These are phyloP conservation scores for Diplodia scrobiculata DNA, from an alignment of 2,329 filamentous ascomycete species.

Conservation along the genomic window DNA sequence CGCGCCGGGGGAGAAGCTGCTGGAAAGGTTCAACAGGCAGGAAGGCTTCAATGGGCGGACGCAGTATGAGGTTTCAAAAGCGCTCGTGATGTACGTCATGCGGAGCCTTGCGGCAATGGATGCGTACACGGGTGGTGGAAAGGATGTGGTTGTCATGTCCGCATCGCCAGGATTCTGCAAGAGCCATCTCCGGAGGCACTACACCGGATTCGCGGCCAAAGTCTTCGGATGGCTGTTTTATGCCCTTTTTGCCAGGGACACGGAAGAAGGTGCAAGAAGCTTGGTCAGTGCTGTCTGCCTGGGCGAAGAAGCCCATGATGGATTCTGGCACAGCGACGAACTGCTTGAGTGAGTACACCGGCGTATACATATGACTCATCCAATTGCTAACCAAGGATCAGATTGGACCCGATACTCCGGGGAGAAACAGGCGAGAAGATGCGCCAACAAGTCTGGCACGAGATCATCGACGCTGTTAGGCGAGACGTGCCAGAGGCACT, in stretches of 20 bases:
- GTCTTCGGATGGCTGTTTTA: conserved; percentile 30
- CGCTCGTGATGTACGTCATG: conserved; percentile 13
- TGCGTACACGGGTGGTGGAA: not conserved
- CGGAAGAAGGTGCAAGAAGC: conserved; percentile 47
- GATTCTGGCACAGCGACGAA: conserved; percentile 43
- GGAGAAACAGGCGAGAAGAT: conserved; percentile 41
- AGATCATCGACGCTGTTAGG: conserved; percentile 40
- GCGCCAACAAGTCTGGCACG: conserved; percentile 39
- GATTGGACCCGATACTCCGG: conserved; percentile 34
- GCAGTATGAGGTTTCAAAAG: conserved; percentile 15
- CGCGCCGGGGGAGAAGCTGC: not conserved
- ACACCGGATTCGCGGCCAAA: conserved; percentile 35
- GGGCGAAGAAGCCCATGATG: conserved; percentile 41
- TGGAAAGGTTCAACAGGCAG: conserved; percentile 7
- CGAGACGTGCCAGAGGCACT: conserved; percentile 37
- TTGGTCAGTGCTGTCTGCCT: conserved; percentile 45
- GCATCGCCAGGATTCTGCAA: conserved; percentile 33
- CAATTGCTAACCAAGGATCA: not conserved
- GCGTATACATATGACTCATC: not conserved
- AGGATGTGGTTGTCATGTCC: conserved; percentile 30
- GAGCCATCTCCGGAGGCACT: conserved; percentile 30
- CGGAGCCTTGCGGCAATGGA: conserved; percentile 14
- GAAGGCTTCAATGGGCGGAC: conserved; percentile 5
- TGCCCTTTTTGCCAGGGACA: conserved; percentile 41
- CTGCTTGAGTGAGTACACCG: conserved; percentile 35